These are phyloP conservation scores for Ophioceras dolichostomum DNA, from an alignment of 2,329 filamentous ascomycete genomes.

Conservation along the genomic window DNA sequence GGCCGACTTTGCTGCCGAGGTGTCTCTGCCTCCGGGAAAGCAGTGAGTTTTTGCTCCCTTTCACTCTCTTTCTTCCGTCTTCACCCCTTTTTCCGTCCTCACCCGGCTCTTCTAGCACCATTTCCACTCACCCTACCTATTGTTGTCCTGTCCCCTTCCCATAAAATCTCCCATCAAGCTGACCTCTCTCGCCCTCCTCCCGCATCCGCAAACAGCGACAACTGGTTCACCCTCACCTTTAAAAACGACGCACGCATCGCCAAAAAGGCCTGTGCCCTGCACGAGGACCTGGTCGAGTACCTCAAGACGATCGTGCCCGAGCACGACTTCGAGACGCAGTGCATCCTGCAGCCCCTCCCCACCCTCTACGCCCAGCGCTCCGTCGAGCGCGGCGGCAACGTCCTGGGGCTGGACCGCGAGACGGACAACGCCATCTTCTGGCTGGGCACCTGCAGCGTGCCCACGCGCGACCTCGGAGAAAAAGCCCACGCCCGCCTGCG, in stretches of 20 bases:
- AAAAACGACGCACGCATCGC: constrained; percentile 18
- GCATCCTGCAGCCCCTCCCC: constrained; percentile 13
- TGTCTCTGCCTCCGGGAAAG: background rate
- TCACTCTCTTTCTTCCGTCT: background rate
- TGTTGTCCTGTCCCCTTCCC: background rate
- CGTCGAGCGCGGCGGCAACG: constrained; percentile 10
- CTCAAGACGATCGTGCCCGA: constrained; percentile 7
- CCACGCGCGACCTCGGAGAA: constrained; percentile 8
- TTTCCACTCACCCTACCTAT: too few species aligned
- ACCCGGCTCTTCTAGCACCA: background rate
- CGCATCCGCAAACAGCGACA: too few species aligned
- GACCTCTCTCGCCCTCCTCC: too few species aligned
- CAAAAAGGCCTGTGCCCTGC: constrained; percentile 22
- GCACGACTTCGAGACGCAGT: constrained; percentile 11
- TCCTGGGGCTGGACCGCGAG: constrained; percentile 10
- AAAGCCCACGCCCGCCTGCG: constrained; percentile 8
- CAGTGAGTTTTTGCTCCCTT: background rate
- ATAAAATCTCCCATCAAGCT: background rate
- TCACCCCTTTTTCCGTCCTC: background rate
- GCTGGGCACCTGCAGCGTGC: constrained; percentile 7
- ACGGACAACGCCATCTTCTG: constrained; percentile 9
- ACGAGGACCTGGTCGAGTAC: constrained; percentile 20
- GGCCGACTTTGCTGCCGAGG: background rate
- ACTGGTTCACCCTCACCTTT: constrained; percentile 14
- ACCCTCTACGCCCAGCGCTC: constrained; percentile 5